Evolutionary conservation across 2,329 filamentous ascomycete species (phyloP), one percentile per base, ranked within the genome.

Genomic region (Aschersonia sp.): DNA sequence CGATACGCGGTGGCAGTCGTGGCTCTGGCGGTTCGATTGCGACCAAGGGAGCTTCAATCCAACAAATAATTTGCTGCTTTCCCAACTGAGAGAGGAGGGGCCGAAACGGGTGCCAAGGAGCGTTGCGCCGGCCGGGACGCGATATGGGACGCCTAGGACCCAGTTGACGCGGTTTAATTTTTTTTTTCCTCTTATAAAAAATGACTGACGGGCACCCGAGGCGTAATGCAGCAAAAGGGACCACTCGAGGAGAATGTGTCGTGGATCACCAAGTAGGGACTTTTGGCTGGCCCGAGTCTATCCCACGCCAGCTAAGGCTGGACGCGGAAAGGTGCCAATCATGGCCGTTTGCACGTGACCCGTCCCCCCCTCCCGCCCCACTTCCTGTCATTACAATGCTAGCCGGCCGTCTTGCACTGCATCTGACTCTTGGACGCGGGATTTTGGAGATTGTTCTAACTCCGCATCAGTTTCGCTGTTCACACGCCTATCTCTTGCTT

Each of bases 31-130:
- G 57, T 58, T 56, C 57, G 60, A 64, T 64, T 67, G 62, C 64
- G 63, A 68, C 65, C 63, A 60, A 63, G 30, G 59, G 61, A 55
- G 60, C 56, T 59, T 62, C 60, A 54, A 57, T 65, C 59, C 56
- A 64, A 55, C 8, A 37, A 8, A 37, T n/a, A 12, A n/a, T 12
- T 11, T 12, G n/a, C 6, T 7, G 40, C n/a, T 41, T 9, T n/a
- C 11, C 40, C 40, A n/a, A 7, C 14, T 14, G 40, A 41, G 10
- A n/a, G 10, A 41, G 40, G 7, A 12, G 14, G 14, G n/a, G 11
- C 14, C 11, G 7, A n/a, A 41, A 41, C 9, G 14, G n/a, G n/a
- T 22, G 22, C 10, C 10, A 41, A n/a, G 14, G n/a, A 22, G n/a
- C 10, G 40, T 22, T n/a, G 40, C 40, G 40, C 40, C 40, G 9